phyloP scores from a whole-genome alignment of 441 rosid genomes.

The Arabidopsis lyrata region DNA sequence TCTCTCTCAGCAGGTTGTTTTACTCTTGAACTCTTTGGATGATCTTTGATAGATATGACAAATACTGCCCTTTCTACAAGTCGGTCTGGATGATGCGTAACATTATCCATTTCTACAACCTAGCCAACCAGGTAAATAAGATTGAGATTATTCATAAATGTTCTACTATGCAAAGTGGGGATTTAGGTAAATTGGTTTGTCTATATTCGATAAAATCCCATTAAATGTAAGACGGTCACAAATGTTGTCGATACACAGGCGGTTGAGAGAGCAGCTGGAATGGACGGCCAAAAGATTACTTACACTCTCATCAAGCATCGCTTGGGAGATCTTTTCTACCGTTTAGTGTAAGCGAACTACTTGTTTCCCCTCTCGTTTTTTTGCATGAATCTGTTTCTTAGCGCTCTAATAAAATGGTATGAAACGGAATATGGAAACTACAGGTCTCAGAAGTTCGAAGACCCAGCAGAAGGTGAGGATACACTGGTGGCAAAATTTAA shows the following conservation, averaged over 20 bases:
- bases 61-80: constrained; percentile 99
- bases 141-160: neutral
- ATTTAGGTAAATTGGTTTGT: neutral
- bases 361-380: neutral
- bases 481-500: constrained; percentile 84
- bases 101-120: constrained; percentile 91
- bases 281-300: constrained; percentile 98
- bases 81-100: constrained; percentile 99
- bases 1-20: neutral
- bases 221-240: neutral
- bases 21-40: constrained; percentile 28
- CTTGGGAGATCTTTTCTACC: constrained; percentile 96
- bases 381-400: neutral
- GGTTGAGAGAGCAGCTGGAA: constrained; percentile 98
- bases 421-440: constrained; percentile 30
- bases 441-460: constrained; percentile 99
- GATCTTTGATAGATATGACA: constrained; percentile 74
- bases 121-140: constrained; percentile 90
- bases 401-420: constrained; percentile 1
- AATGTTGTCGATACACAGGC: constrained; percentile 57
- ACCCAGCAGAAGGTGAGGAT: constrained; percentile 97
- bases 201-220: neutral
- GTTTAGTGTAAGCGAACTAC: constrained; percentile 76
- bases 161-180: neutral
- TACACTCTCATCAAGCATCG: constrained; percentile 94